phyloP scores from a whole-genome alignment of 2,329 filamentous ascomycete genomes.

The Fusarium albidum region DNA sequence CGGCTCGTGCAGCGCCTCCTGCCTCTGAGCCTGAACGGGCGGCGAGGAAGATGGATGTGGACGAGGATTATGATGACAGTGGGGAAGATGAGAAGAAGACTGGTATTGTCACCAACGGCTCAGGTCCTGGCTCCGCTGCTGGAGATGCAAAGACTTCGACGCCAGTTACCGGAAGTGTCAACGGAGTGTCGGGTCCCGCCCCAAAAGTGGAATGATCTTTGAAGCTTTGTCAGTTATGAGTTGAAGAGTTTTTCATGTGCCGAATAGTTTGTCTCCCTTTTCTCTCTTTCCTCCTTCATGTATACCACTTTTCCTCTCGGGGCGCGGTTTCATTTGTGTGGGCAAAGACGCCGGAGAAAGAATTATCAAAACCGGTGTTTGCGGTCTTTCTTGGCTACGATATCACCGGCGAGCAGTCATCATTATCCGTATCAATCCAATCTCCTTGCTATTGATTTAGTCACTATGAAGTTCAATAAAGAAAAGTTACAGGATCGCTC shows the following conservation, averaged over 20 bases:
- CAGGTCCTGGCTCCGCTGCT: constrained; percentile 57
- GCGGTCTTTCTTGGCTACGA: constrained; percentile 44
- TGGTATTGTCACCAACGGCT: constrained; percentile 50
- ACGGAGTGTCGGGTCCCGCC: constrained; percentile 50
- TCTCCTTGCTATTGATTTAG: constrained; percentile 33
- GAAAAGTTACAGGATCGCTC: not conserved
- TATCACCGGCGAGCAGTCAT: constrained; percentile 40
- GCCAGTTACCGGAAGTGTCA: constrained; percentile 57
- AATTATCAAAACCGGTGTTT: constrained; percentile 31
- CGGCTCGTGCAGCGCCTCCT: constrained; percentile 57
- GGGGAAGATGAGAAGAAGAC: constrained; percentile 83
- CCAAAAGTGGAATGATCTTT: constrained; percentile 56
- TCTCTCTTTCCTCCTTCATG: constrained; percentile 9
- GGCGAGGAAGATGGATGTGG: constrained; percentile 93
- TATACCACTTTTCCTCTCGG: constrained; percentile 31
- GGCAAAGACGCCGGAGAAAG: constrained; percentile 25
- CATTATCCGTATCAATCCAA: constrained; percentile 33
- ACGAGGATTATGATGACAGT: constrained; percentile 97
- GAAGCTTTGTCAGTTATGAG: constrained; percentile 31
- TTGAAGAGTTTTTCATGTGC: constrained; percentile 36
- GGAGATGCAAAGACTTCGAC: constrained; percentile 61
- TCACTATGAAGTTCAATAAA: constrained; percentile 15
- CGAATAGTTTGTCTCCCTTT: constrained; percentile 31
- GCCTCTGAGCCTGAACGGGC: constrained; percentile 77
- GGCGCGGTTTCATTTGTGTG: constrained; percentile 35